Conservation (phyloP, 495 filamentous ascomycete genomes). For the Pyronema domesticum region DNA sequence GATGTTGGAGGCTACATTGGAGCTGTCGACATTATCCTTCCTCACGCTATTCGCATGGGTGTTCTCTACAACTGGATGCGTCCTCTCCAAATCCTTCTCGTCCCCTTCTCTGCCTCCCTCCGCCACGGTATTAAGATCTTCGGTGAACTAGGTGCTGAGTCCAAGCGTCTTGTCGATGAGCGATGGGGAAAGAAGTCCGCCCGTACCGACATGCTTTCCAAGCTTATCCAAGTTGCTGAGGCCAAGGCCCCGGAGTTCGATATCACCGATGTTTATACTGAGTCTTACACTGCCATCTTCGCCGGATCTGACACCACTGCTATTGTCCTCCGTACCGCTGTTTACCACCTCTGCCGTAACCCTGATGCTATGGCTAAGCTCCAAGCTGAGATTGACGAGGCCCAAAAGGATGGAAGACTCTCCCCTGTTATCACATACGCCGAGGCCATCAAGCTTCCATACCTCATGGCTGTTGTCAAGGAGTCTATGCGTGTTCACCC, state of each 20-base stretch:
- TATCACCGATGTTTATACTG: conserved; percentile 3
- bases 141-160: background rate
- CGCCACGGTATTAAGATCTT: background rate
- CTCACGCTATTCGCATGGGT: conserved; percentile 4
- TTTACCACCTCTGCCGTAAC: conserved; percentile 36
- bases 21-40: conserved; percentile 19
- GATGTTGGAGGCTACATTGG: conserved; percentile 22
- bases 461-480: conserved; percentile 51
- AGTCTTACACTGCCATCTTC: conserved; percentile 11
- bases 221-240: background rate
- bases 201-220: background rate
- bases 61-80: conserved; percentile 4
- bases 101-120: background rate
- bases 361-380: conserved; percentile 28
- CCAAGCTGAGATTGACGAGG: conserved; percentile 27
- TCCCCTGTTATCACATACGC: background rate
- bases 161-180: conserved; percentile 2
- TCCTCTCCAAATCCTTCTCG: background rate
- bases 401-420: background rate
- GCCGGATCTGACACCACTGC: conserved; percentile 35
- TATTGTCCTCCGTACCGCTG: conserved; percentile 30
- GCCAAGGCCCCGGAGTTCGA: background rate
- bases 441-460: conserved; percentile 27
- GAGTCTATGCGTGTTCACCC: conserved; percentile 52
- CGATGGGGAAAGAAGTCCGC: background rate